Conservation (phyloP, 768 basidiomycete genomes). For the Coprinopsis cinerea region DNA sequence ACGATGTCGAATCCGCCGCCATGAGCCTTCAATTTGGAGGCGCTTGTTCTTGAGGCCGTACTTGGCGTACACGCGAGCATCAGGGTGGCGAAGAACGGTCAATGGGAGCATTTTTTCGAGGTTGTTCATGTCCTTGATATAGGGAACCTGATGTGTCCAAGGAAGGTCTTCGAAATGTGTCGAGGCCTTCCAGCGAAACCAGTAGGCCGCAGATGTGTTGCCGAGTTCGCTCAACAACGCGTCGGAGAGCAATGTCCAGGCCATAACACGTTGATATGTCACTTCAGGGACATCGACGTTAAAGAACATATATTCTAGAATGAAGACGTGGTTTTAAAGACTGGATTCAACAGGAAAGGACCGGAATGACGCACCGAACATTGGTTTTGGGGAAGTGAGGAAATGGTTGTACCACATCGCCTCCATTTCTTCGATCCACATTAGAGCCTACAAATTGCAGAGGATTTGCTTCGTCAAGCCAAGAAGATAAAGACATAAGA, state of each 20-base stretch:
- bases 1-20: conserved; percentile 25
- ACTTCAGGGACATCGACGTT: conserved; percentile 22
- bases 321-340: background rate
- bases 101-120: conserved; percentile 2
- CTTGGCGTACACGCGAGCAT: conserved; percentile 17
- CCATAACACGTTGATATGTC: conserved; percentile 20
- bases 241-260: conserved; percentile 18
- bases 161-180: conserved; percentile 13
- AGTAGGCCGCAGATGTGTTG: conserved; percentile 27
- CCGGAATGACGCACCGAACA: conserved; percentile 16
- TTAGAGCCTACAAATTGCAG: conserved; percentile 21
- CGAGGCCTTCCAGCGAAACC: conserved; percentile 20
- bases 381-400: conserved; percentile 8
- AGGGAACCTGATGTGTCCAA: conserved; percentile 12
- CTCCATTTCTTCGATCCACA: conserved; percentile 24
- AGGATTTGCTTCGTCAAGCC: background rate
- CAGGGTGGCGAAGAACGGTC: conserved; percentile 23
- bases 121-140: conserved; percentile 5
- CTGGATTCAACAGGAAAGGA: conserved; percentile 3
- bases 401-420: conserved; percentile 19
- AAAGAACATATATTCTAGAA: conserved; percentile 10
- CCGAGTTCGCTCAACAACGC: conserved; percentile 23
- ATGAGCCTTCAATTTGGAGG: conserved; percentile 31
- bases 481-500: background rate
- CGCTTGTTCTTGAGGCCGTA: conserved; percentile 12